These are phyloP conservation scores for Eucalyptus erythrocorys DNA, from an alignment of 345 rosid genomes.

Conservation along the genomic window DNA sequence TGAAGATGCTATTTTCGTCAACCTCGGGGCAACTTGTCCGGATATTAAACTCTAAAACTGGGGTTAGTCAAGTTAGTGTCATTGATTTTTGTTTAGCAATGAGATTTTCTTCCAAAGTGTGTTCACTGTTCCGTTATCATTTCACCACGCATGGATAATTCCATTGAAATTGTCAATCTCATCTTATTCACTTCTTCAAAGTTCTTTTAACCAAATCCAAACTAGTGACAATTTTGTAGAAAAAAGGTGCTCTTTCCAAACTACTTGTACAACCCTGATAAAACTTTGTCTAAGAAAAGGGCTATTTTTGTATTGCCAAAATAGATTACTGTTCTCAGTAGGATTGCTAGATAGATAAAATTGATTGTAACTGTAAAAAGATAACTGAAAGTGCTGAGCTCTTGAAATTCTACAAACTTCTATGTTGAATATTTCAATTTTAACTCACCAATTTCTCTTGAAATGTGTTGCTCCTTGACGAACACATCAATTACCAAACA, in stretches of 20 bases:
- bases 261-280: not conserved
- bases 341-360: not conserved
- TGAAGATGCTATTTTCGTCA: conserved; percentile 59
- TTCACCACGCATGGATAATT: not conserved
- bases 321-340: not conserved
- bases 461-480: not conserved
- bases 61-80: conserved; percentile 22
- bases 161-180: not conserved
- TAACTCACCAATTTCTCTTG: not conserved
- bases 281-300: not conserved
- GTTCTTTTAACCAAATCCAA: not conserved
- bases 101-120: not conserved
- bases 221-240: not conserved
- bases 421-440: not conserved
- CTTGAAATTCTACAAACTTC: not conserved
- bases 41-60: conserved; percentile 55
- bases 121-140: not conserved
- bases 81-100: not conserved
- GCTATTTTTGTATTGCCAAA: not conserved
- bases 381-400: not conserved
- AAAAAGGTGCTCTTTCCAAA: not conserved
- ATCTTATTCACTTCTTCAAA: not conserved
- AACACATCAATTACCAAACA: not conserved
- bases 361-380: not conserved
- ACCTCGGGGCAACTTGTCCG: conserved; percentile 61